Evolutionary conservation across 495 filamentous ascomycete species (phyloP), one percentile per base, ranked within the genome.

Genomic region (Elaphomyces granulatus): DNA sequence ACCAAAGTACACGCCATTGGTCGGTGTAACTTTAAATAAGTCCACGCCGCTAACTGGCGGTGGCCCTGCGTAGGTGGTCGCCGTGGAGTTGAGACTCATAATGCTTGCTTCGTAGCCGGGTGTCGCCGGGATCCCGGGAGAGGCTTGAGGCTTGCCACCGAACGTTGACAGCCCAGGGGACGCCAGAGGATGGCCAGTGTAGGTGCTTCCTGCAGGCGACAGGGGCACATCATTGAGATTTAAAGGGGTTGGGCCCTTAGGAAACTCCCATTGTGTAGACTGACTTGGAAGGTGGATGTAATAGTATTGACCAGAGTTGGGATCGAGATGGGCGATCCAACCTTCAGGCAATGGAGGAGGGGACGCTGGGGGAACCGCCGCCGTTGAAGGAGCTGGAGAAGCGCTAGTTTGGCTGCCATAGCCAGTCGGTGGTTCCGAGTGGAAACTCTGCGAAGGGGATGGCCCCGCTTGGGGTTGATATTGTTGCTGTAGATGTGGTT

Each of bases 1-100:
- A 1, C 90, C 90, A 56, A 98, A 96, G 55, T 96, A 98, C 12
- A 96, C 90, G n/a, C 87, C 87, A 43, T 98, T 98, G 1, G 84
- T 92, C 3, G 90, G 87, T 34, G 78, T 77, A 36, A 94, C 74
- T 50, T 90, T 94, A 63, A 93, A 98, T 61, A 92, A 67, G 41
- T 93, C 87, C 2, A 98, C 77, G 2, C 90, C 90, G 28, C 83
- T 78, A 42, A 65, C 76, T 8, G 88, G 90, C 1, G 90, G 86
- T 1, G 88, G 88, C 0, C 85, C 84, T 2, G 76, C 74, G 49
- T 92, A 87, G 15, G 73, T 64, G 15, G 86, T 77, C 28, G 78
- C 74, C 1, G 80, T 71, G 8, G 83, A 77, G 32, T 81, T 71
- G 44, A 93, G 75, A 47, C 81, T 83, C 71, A 85, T 74, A 45